Percentiles rank a stretch among this genome's conserved stretches.
These are phyloP conservation scores for Graphiopsis chlorocephala DNA, from an alignment of 2,329 filamentous ascomycete species.

Conservation along the genomic window DNA sequence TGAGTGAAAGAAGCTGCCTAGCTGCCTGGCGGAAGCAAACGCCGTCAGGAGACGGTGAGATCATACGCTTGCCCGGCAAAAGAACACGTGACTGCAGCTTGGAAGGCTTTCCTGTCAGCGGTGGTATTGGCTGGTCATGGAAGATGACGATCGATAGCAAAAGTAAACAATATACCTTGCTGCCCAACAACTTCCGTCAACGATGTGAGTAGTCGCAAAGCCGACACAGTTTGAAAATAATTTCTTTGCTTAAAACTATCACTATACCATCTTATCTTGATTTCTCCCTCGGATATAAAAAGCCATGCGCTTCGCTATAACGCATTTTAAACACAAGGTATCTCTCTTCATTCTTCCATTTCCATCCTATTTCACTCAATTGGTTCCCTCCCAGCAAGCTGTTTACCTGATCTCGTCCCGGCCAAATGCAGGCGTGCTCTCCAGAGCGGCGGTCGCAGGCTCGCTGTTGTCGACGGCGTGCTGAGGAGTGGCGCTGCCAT, in stretches of 20 bases:
- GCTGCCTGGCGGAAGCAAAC: background rate
- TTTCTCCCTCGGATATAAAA: background rate
- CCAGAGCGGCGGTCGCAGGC: conserved; percentile 9
- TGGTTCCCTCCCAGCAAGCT: background rate
- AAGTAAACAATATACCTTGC: background rate
- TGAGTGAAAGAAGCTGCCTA: too few species aligned
- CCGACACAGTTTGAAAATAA: background rate
- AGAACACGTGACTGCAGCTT: background rate
- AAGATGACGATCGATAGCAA: background rate
- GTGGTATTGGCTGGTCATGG: background rate
- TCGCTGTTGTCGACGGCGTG: conserved; percentile 5
- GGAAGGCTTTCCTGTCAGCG: background rate
- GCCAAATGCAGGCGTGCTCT: conserved; percentile 20
- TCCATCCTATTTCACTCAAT: background rate
- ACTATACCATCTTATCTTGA: background rate
- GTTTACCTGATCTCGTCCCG: conserved; percentile 10
- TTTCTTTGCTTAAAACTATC: background rate
- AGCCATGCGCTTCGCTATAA: background rate
- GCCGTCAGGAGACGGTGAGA: too few species aligned
- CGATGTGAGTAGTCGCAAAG: background rate
- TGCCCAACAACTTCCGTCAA: background rate
- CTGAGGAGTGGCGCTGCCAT: conserved; percentile 1
- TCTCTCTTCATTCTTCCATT: background rate
- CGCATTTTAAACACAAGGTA: background rate
- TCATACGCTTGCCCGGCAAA: too few species aligned